Base-by-base conservation (phyloP, 2,329 filamentous ascomycete species). In the Cercospora sp. region DNA sequence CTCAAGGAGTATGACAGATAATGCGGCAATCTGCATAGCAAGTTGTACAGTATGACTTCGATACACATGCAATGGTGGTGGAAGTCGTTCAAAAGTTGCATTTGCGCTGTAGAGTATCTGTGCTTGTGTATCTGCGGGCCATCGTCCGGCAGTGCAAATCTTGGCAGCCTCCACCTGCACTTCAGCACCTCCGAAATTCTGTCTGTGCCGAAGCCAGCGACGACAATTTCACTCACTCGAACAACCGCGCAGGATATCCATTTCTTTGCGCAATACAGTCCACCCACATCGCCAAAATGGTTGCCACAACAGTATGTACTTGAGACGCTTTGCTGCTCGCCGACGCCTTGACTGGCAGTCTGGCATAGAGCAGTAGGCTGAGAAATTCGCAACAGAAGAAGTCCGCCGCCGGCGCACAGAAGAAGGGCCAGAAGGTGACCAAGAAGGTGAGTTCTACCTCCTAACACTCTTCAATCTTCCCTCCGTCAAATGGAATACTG, bases 311-410 rank as follows among this genome's bases (percentile, higher is more conserved):
- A 85, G 94, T 97, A 97, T 85, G 93, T 97, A 88, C 87, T 91
- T 43, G 24, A 28, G 37, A 83, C 85, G 93, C 93, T 97, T 96
- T 97, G 93, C 93, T 97, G 93, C 91, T 92, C 88, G 89, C 87
- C 86, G 86, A 83, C 82, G 77, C 80, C 77, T 77, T 76, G 63
- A 76, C 32, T 75, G 73, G 72, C 67, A 61, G 66, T 71, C 67
- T 61, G 69, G 73, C 65, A 72, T 71, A 70, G 82, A 91, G 88
- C 94, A 98, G 94, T 97, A 97, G 94, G 95, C 94, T 97, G 74
- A 77, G 71, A 65, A 71, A 24, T 68, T 69, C 40, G 77, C 60
- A 87, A 85, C 88, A 92, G 86, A 82, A 86, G 79, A 79, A 84
- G 81, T 83, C 75, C 68, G 76, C 75, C 74, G 77, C 77, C 70